A percentile compares a stretch with the other conserved stretches of the same genome.
phyloP scores from a whole-genome alignment of 441 rosid genomes.

The Euphorbia celastroides region DNA sequence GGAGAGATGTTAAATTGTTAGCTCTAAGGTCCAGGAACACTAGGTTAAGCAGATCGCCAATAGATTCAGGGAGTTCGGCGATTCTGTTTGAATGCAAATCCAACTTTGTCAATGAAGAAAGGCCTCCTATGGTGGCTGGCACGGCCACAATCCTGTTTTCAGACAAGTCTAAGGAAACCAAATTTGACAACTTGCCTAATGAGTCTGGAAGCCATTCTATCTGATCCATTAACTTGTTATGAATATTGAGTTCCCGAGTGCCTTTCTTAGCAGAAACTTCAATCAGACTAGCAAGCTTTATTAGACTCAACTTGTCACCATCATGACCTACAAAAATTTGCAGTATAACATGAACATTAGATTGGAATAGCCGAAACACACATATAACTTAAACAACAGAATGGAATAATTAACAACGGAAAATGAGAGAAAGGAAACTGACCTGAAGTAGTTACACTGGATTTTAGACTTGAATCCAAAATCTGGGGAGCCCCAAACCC shows the following conservation, averaged over 20 bases:
- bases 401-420: neutral
- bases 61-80: conserved; percentile 61
- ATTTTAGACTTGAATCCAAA: conserved; percentile 54
- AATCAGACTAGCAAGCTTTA: conserved; percentile 85
- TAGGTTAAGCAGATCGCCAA: conserved; percentile 70
- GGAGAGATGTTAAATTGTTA: conserved; percentile 67
- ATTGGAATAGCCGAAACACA: neutral
- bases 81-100: conserved; percentile 84
- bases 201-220: conserved; percentile 96
- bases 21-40: conserved; percentile 65
- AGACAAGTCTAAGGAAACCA: conserved; percentile 70
- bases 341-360: neutral
- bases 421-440: conserved; percentile 10
- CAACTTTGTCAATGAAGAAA: conserved; percentile 60
- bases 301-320: conserved; percentile 73
- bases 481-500: conserved; percentile 41
- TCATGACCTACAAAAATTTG: conserved; percentile 48
- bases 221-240: conserved; percentile 74
- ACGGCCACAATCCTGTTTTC: conserved; percentile 64
- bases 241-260: conserved; percentile 72
- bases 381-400: neutral
- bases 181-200: conserved; percentile 64
- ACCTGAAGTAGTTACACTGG: conserved; percentile 41
- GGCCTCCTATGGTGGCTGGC: conserved; percentile 72
- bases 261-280: conserved; percentile 86